phyloP scores from a whole-genome alignment of 2,329 filamentous ascomycete genomes.

The Cadophora sp. region DNA sequence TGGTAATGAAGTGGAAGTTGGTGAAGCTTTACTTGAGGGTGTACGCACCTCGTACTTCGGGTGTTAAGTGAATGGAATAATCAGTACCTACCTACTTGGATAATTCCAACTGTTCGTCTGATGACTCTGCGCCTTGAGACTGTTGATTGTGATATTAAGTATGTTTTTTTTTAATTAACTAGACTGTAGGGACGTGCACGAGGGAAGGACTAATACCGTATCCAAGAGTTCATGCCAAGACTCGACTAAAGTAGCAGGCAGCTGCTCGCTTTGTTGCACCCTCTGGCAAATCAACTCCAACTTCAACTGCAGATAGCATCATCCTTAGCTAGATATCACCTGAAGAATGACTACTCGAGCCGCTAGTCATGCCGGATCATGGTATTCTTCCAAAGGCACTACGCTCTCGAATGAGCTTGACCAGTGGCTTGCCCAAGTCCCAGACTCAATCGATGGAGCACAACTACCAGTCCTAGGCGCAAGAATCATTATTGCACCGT shows the following conservation, averaged over 20 bases:
- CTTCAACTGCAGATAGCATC: background rate
- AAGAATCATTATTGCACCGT: slow-evolving; percentile 92
- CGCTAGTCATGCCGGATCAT: slow-evolving; percentile 83
- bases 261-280: too few species aligned
- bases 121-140: background rate
- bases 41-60: background rate
- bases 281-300: background rate
- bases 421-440: slow-evolving; percentile 75
- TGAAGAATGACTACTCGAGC: slow-evolving; percentile 51
- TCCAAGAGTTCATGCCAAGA: too few species aligned
- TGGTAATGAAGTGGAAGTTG: slow-evolving; percentile 23
- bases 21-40: background rate
- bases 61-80: background rate
- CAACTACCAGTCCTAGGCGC: slow-evolving; percentile 74
- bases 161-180: too few species aligned
- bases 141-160: slow-evolving; percentile 8
- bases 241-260: too few species aligned
- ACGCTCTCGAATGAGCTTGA: slow-evolving; percentile 75
- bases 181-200: too few species aligned
- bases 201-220: too few species aligned
- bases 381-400: slow-evolving; percentile 74
- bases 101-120: background rate
- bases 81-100: background rate
- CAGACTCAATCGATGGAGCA: slow-evolving; percentile 64
- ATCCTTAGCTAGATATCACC: background rate